phyloP scores from a whole-genome alignment of 768 basidiomycete genomes.

The Mycena haematopus region DNA sequence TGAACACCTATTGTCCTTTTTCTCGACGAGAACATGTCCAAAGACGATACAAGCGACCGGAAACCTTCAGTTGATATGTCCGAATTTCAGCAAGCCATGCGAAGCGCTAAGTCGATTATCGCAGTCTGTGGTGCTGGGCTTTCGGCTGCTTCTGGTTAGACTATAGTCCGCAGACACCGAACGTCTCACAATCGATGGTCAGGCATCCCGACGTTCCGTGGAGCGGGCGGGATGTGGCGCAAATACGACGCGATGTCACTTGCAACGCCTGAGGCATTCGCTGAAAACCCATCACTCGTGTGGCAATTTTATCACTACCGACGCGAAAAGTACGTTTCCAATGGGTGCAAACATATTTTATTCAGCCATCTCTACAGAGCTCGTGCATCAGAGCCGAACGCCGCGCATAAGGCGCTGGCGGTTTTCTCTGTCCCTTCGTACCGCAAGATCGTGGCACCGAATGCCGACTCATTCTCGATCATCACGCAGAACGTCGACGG shows the following conservation, averaged over 20 bases:
- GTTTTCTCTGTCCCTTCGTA: slow-evolving; percentile 47
- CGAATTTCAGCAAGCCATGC: slow-evolving; percentile 39
- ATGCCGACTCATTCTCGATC: slow-evolving; percentile 52
- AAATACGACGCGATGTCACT: slow-evolving; percentile 56
- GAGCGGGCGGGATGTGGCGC: slow-evolving; percentile 57
- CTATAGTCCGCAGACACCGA: slow-evolving; percentile 15
- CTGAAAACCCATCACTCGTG: too few species aligned
- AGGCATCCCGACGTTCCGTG: slow-evolving; percentile 59
- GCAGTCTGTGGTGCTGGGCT: slow-evolving; percentile 62
- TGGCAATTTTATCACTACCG: slow-evolving; percentile 75
- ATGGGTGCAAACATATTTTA: slow-evolving; percentile 1
- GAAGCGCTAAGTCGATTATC: slow-evolving; percentile 42
- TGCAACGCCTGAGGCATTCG: slow-evolving; percentile 44
- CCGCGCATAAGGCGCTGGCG: slow-evolving; percentile 61
- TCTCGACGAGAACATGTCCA: neutral
- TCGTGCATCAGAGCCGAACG: slow-evolving; percentile 55
- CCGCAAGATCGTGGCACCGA: slow-evolving; percentile 47
- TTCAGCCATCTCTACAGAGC: slow-evolving; percentile 44
- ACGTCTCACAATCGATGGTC: slow-evolving; percentile 23
- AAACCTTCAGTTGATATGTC: slow-evolving; percentile 32
- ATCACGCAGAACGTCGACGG: slow-evolving; percentile 73
- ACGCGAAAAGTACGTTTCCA: slow-evolving; percentile 50
- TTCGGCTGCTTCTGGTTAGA: slow-evolving; percentile 66
- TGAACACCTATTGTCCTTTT: too few species aligned
- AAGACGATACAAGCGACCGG: slow-evolving; percentile 10